Evolutionary conservation across 768 basidiomycete species (phyloP).

Genomic region (Paxillus rubicundulus): DNA sequence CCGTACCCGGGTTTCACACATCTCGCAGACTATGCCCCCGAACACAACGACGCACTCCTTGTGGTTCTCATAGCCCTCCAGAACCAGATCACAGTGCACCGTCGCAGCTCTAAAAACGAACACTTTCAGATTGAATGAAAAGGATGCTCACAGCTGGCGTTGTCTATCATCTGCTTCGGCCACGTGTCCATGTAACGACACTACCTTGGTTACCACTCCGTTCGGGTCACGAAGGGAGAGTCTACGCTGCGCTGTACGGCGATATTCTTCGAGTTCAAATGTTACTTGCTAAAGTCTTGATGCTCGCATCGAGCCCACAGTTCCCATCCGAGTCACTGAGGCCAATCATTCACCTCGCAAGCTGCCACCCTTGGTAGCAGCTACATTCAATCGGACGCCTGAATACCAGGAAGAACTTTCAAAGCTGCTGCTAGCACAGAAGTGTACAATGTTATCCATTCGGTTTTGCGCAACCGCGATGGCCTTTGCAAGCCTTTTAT

Average conservation of each 20-base stretch:
- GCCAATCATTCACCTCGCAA: no score
- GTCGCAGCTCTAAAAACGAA: not conserved
- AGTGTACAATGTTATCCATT: not conserved
- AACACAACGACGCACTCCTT: not conserved
- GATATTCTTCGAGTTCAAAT: not conserved
- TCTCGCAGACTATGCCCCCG: not conserved
- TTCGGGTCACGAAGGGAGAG: not conserved
- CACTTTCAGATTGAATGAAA: not conserved
- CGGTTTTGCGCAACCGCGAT: not conserved
- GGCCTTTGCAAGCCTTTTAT: not conserved
- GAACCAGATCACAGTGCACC: not conserved
- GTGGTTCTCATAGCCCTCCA: not conserved
- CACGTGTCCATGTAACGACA: not conserved
- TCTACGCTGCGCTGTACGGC: not conserved
- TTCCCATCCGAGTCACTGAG: no score
- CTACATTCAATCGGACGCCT: not conserved
- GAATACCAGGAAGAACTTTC: not conserved
- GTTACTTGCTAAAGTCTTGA: not conserved
- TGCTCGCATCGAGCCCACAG: not conserved
- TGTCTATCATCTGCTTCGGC: not conserved
- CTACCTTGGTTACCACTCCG: not conserved
- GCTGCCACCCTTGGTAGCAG: not conserved
- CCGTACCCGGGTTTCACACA: not conserved
- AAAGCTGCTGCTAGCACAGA: not conserved
- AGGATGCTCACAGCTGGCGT: not conserved